Base-by-base conservation (phyloP, 257 asterid genomes). In the Solanum okadae region DNA sequence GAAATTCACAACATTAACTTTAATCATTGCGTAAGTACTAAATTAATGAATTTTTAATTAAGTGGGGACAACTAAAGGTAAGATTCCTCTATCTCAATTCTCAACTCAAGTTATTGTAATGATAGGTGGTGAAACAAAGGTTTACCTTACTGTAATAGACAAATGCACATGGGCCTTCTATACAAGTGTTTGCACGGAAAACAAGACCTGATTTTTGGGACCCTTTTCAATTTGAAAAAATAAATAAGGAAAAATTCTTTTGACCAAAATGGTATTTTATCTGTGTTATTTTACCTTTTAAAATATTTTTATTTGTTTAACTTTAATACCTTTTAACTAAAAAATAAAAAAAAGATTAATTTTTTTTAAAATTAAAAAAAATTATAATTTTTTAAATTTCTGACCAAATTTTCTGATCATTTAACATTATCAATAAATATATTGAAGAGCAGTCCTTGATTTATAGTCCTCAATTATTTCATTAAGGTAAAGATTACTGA, bases 171-270 rank as follows among this genome's bases (percentile, higher is more conserved):
- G 84, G 67, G 75, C 83, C 84, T 88, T 85, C 44, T 79, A 25
- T 25, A 87, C 31, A 77, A 16, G 83, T 84, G 34, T 38, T 83
- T 85, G 92, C 93, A 87, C 93, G 84, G 91, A 93, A 90, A 88
- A 77, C 89, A 75, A 90, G 75, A 89, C 29, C 89, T 77, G 85
- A 86, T 88, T 87, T 49, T 90, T 71, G 61, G 87, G 87, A 0
- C 75, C 61, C 38, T 63, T 20, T 61, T 42, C 13, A n/a, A 42
- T 87, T 34, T 9, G 10, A 10, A 34, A n/a, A 34, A 65, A 85
- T 15, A 15, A 46, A 46, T 38, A 38, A 38, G 40, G 40, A 38
- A 34, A 37, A 8, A 8, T 8, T 38, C 0, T 38, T 8, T 38
- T 8, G 3, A 8, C 0, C 10, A 8, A 0, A 37, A 7, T 37